These are phyloP conservation scores for Verbascum thapsus DNA, from an alignment of 257 asterid species.

Conservation along the genomic window DNA sequence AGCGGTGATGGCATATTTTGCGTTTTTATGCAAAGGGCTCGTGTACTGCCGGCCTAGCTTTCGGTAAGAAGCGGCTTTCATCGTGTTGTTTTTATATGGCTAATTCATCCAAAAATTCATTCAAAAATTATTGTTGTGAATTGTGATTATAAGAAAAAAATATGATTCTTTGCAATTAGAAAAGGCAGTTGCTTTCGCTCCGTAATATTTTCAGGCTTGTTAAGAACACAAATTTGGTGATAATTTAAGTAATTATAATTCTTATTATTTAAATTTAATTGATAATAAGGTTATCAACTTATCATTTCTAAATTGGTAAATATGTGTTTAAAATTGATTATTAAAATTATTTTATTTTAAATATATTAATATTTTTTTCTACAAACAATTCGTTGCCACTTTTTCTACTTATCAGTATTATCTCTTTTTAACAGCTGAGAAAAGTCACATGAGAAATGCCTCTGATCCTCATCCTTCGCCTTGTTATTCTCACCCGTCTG, in stretches of 20 bases:
- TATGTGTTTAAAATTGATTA: too few relatives aligned
- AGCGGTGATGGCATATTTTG: constrained; percentile 19
- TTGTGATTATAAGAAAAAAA: neutral
- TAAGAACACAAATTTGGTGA: too few relatives aligned
- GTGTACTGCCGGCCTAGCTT: neutral
- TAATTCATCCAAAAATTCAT: constrained; percentile 5
- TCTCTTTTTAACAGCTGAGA: too few relatives aligned
- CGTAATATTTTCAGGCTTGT: neutral
- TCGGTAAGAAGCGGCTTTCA: neutral
- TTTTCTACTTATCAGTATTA: too few relatives aligned
- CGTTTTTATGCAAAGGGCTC: constrained; percentile 1
- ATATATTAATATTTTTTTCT: too few relatives aligned
- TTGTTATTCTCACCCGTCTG: neutral
- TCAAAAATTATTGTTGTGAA: neutral
- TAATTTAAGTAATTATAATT: too few relatives aligned
- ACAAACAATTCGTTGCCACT: too few relatives aligned
- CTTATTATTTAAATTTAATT: too few relatives aligned
- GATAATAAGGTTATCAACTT: too few relatives aligned
- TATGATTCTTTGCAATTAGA: neutral
- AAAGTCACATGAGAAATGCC: neutral
- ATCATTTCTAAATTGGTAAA: too few relatives aligned
- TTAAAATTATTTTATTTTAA: too few relatives aligned
- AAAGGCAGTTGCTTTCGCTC: neutral
- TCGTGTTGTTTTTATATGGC: neutral
- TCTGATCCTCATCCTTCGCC: neutral